Conservation (phyloP, 2,329 filamentous ascomycete species). For the Exophiala dermatitidis region DNA sequence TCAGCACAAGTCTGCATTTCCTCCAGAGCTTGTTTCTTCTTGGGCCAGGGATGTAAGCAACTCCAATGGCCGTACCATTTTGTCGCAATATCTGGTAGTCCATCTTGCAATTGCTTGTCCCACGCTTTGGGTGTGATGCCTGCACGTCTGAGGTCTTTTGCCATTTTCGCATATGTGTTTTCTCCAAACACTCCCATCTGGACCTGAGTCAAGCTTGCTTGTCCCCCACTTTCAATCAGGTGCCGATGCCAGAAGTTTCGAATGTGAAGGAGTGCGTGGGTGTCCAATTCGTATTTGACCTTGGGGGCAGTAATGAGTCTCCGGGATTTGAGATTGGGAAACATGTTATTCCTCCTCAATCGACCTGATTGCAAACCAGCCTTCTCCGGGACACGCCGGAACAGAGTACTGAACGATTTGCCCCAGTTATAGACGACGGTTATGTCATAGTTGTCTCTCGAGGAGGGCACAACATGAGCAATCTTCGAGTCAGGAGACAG, state of each 20-base stretch:
- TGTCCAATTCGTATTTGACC: constrained; percentile 25
- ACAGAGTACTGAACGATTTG: constrained; percentile 29
- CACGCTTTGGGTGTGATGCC: constrained; percentile 19
- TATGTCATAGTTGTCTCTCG: constrained; percentile 24
- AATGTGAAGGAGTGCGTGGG: constrained; percentile 34
- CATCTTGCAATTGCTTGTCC: constrained; percentile 16
- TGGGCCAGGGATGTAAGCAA: constrained; percentile 34
- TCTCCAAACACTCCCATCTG: constrained; percentile 17
- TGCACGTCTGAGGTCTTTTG: constrained; percentile 11
- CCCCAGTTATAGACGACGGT: constrained; percentile 27
- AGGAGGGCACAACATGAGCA: constrained; percentile 10
- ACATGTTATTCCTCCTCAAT: background rate
- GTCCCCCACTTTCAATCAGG: constrained; percentile 27
- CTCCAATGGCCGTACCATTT: constrained; percentile 27
- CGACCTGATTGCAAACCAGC: background rate
- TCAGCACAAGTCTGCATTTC: constrained; percentile 35
- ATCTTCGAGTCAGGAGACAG: constrained; percentile 20
- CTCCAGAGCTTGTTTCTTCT: constrained; percentile 23
- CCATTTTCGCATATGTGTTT: constrained; percentile 24
- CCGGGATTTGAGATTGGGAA: constrained; percentile 8
- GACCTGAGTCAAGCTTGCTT: background rate
- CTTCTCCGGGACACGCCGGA: constrained; percentile 1
- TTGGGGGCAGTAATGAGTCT: constrained; percentile 5
- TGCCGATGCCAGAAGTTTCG: constrained; percentile 40
- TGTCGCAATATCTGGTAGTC: constrained; percentile 1